phyloP scores from a whole-genome alignment of 2,329 filamentous ascomycete species.

The Myriosclerotinia duriaeana region DNA sequence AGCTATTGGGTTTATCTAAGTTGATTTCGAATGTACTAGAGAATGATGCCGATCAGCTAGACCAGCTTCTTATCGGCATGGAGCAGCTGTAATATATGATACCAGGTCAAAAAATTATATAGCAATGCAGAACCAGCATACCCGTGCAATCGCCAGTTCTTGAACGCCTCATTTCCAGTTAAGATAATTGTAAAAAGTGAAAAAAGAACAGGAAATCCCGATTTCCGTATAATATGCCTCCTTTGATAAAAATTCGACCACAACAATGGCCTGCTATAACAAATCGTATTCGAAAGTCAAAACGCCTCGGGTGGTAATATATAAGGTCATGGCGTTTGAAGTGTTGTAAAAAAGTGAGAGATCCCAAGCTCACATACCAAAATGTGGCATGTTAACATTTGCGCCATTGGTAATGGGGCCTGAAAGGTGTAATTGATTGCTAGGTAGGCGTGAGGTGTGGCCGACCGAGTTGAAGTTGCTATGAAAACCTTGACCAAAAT shows the following conservation, averaged over 20 bases:
- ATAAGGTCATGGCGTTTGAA: background rate
- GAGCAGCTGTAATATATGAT: conserved; percentile 54
- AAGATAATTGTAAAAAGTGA: conserved; percentile 18
- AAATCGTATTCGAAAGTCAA: conserved; percentile 13
- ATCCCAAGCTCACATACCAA: conserved; percentile 26
- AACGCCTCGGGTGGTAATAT: conserved; percentile 12
- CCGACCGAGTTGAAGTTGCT: conserved; percentile 30
- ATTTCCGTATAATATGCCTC: conserved; percentile 11
- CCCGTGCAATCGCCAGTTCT: conserved; percentile 11
- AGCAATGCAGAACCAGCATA: conserved; percentile 26
- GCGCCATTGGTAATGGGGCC: conserved; percentile 14
- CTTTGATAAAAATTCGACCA: conserved; percentile 15
- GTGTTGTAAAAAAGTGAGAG: conserved; percentile 12
- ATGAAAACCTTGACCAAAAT: conserved; percentile 25
- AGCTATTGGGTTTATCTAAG: conserved; percentile 46
- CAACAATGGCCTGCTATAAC: conserved; percentile 15
- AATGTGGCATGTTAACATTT: conserved; percentile 25
- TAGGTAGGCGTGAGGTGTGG: conserved; percentile 14
- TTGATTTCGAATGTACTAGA: conserved; percentile 35
- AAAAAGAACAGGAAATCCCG: background rate
- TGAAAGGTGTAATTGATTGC: conserved; percentile 21
- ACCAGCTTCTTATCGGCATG: conserved; percentile 44
- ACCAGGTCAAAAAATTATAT: conserved; percentile 30
- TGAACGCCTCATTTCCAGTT: conserved; percentile 14
- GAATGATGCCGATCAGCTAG: conserved; percentile 30